Percentiles rank a stretch among this genome's conserved stretches.
Evolutionary conservation across 176 grass and related monocot species (phyloP).

Genomic region (Melocanna baccifera): DNA sequence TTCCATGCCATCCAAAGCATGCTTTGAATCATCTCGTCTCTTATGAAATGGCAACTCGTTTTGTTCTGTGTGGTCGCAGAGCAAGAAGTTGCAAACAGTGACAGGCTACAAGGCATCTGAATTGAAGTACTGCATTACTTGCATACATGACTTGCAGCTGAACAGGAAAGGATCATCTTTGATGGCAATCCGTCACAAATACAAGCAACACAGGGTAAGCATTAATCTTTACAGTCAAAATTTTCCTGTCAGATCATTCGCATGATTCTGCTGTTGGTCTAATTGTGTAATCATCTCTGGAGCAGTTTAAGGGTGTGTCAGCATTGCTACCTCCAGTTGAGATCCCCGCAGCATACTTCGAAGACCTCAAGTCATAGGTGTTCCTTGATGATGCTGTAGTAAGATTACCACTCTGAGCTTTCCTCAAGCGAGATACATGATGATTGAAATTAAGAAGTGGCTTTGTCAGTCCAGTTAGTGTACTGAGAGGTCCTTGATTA

Average conservation of each 20-base stretch:
- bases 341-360: slow-evolving; percentile 58
- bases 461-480: neutral
- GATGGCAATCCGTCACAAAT: slow-evolving; percentile 65
- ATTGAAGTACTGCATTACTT: slow-evolving; percentile 61
- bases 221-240: neutral
- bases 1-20: neutral
- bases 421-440: slow-evolving; percentile 18
- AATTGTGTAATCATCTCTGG: slow-evolving; percentile 29
- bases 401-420: neutral
- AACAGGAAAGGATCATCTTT: slow-evolving; percentile 49
- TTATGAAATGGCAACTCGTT: slow-evolving; percentile 2
- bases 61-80: slow-evolving; percentile 45
- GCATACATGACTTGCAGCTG: slow-evolving; percentile 71
- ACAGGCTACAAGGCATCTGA: slow-evolving; percentile 68
- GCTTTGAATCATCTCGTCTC: neutral
- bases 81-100: slow-evolving; percentile 51
- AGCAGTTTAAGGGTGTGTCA: slow-evolving; percentile 84
- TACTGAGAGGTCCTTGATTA: neutral
- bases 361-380: slow-evolving; percentile 23
- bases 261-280: slow-evolving; percentile 29
- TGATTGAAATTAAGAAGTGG: neutral
- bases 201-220: slow-evolving; percentile 79
- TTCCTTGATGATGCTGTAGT: neutral
- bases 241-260: neutral
- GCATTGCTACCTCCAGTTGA: slow-evolving; percentile 53